phyloP scores from a whole-genome alignment of 2,329 filamentous ascomycete species.

The Aureobasidium leucospermi region DNA sequence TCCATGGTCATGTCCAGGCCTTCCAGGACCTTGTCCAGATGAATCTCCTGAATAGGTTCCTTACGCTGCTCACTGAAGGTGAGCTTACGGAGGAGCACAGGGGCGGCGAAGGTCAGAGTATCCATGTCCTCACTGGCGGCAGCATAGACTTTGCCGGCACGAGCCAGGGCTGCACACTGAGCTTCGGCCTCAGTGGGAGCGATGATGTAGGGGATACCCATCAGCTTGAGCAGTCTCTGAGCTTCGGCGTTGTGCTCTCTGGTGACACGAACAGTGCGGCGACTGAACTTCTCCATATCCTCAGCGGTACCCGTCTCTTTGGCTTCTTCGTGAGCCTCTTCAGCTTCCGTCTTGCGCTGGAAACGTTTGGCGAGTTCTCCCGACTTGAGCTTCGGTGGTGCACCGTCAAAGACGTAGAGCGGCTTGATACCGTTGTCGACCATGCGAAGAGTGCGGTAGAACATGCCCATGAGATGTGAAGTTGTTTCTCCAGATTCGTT shows the following conservation, averaged over 20 bases:
- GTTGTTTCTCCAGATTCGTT: constrained; percentile 94
- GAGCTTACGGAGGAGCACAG: constrained; percentile 82
- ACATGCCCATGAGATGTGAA: constrained; percentile 98
- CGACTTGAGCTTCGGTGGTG: constrained; percentile 93
- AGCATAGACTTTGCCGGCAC: constrained; percentile 90
- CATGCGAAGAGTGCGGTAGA: constrained; percentile 96
- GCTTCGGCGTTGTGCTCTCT: constrained; percentile 94
- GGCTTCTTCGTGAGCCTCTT: constrained; percentile 83
- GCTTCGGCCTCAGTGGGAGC: constrained; percentile 96
- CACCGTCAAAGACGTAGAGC: constrained; percentile 94
- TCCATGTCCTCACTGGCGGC: constrained; percentile 99
- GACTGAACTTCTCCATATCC: constrained; percentile 96
- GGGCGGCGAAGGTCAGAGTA: constrained; percentile 88
- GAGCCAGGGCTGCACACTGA: constrained; percentile 83
- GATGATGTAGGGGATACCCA: constrained; percentile 93
- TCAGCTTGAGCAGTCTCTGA: constrained; percentile 80
- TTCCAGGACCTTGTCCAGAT: constrained; percentile 76
- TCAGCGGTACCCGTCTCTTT: constrained; percentile 95
- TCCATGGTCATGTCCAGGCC: constrained; percentile 80
- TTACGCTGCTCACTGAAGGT: constrained; percentile 97
- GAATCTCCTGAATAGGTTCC: constrained; percentile 94
- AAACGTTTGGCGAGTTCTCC: constrained; percentile 95
- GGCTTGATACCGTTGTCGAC: constrained; percentile 99
- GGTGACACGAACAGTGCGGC: constrained; percentile 89
- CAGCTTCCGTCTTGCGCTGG: constrained; percentile 87